Percentiles rank a stretch among this genome's conserved stretches.
phyloP scores from a whole-genome alignment of 2,329 filamentous ascomycete genomes.

The Blastomyces gilchristii region DNA sequence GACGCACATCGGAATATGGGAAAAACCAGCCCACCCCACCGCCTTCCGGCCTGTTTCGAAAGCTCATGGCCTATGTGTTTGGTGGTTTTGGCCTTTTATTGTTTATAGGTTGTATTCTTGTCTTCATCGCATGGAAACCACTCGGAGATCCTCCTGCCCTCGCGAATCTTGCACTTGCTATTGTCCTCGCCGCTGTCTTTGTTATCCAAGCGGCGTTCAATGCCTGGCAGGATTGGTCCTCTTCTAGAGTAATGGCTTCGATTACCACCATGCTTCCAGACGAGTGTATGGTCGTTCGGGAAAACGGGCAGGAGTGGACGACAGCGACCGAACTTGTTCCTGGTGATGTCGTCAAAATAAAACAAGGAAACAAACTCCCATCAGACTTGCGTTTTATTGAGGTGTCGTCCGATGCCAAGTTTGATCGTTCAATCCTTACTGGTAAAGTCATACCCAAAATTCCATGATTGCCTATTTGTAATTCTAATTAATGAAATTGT shows the following conservation, averaged over 20 bases:
- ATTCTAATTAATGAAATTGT: slow-evolving; percentile 1
- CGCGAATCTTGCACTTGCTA: slow-evolving; percentile 62
- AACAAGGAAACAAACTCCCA: slow-evolving; percentile 62
- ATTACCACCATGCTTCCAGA: slow-evolving; percentile 75
- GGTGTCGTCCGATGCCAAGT: slow-evolving; percentile 57
- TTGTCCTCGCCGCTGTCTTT: slow-evolving; percentile 62
- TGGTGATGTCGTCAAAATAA: slow-evolving; percentile 58
- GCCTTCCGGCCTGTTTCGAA: slow-evolving; percentile 49
- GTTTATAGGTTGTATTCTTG: slow-evolving; percentile 56
- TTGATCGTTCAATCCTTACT: slow-evolving; percentile 64
- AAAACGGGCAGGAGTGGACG: slow-evolving; percentile 43
- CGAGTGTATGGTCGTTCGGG: slow-evolving; percentile 54
- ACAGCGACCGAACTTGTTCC: slow-evolving; percentile 55
- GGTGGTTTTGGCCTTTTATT: slow-evolving; percentile 66
- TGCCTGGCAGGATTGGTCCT: slow-evolving; percentile 65
- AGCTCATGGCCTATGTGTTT: slow-evolving; percentile 61
- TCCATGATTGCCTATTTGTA: background rate
- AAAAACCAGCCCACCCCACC: slow-evolving; percentile 57
- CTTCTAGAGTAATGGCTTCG: slow-evolving; percentile 64
- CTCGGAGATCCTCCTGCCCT: slow-evolving; percentile 60
- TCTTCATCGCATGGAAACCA: slow-evolving; percentile 68
- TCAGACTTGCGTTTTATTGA: slow-evolving; percentile 63
- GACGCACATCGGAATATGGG: slow-evolving; percentile 51
- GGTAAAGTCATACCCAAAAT: slow-evolving; percentile 31
- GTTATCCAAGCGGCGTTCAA: slow-evolving; percentile 60